Evolutionary conservation across 2,329 filamentous ascomycete genomes (phyloP), one percentile per base, ranked within the genome.

Genomic region (Trichoderma sp.): DNA sequence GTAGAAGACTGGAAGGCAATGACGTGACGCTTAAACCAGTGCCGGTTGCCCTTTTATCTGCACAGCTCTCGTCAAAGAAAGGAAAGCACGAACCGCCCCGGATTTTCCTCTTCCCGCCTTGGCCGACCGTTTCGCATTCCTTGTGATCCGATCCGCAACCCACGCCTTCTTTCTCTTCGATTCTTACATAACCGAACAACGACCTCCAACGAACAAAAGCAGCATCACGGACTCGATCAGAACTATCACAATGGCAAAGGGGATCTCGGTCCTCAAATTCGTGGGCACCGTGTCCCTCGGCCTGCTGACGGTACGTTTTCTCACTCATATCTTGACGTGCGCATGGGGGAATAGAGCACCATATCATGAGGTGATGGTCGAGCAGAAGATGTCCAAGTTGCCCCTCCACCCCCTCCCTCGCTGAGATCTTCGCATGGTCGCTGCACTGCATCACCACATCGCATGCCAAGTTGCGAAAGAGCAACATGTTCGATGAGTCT

Each of bases 241-340:
- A 39, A 39, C 34, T 10, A 71, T 75, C 77, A 90, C 92, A 86
- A 83, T 86, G 71, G 86, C 85, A 72, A 87, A 83, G 72, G 87
- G 88, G 74, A 83, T 97, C 74, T 88, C 91, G 64, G 80, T 90
- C 77, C 87, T 91, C 80, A 97, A 98, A 81, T 97, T 97, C 77
- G 90, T 97, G 71, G 94, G 94, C 74, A 96, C 92, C 59, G 86
- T 96, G 70, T 94, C 90, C 72, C 84, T 97, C 65, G 94, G 94
- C 68, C 84, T 97, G 65, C 80, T 96, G 77, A 97, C 93, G 66
- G 93, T 96, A 85, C 73, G 90, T 82, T 26, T 5, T 45, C n/a
- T 14, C 9, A 7, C 24, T 7, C 28, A 45, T 34, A 4, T 14
- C 39, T 7, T 15, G 34, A 39, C 1, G 34, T 39, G 34, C 12